Evolutionary conservation across 2,329 filamentous ascomycete genomes (phyloP).

Genomic region (Colletotrichum costaricense): DNA sequence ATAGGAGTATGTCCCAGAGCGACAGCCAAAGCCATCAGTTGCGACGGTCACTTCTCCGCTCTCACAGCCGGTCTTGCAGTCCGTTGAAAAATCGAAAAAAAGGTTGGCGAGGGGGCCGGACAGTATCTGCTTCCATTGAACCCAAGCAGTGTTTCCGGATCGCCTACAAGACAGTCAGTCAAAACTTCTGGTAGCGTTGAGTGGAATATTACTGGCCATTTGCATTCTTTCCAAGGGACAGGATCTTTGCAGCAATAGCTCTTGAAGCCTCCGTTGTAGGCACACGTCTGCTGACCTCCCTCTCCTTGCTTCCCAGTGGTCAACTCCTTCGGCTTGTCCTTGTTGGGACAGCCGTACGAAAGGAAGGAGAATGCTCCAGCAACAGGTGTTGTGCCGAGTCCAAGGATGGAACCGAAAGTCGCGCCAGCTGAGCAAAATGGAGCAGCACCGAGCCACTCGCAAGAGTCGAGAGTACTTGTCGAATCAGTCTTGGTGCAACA

Average conservation of each 20-base stretch:
- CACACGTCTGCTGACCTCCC: background rate
- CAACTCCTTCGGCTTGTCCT: background rate
- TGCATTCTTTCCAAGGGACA: background rate
- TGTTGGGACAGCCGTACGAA: background rate
- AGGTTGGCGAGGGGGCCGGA: background rate
- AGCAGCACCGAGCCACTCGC: background rate
- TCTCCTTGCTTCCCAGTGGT: background rate
- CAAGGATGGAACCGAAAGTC: background rate
- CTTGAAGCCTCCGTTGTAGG: background rate
- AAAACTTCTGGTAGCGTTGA: rapidly evolving
- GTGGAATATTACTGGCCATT: background rate
- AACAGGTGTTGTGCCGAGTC: background rate
- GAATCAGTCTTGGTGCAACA: background rate
- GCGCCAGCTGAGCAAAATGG: background rate
- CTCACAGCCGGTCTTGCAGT: background rate
- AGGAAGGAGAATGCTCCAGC: background rate
- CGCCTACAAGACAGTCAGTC: background rate
- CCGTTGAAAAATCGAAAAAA: background rate
- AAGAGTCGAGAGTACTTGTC: background rate
- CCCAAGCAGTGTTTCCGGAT: background rate
- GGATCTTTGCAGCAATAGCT: background rate
- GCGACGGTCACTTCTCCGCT: background rate
- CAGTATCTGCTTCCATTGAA: background rate
- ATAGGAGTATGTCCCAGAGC: background rate
- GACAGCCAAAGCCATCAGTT: background rate